These are phyloP conservation scores for Stephania yunnanensis DNA, from an alignment of 164 flowering plant genomes.

Conservation along the genomic window DNA sequence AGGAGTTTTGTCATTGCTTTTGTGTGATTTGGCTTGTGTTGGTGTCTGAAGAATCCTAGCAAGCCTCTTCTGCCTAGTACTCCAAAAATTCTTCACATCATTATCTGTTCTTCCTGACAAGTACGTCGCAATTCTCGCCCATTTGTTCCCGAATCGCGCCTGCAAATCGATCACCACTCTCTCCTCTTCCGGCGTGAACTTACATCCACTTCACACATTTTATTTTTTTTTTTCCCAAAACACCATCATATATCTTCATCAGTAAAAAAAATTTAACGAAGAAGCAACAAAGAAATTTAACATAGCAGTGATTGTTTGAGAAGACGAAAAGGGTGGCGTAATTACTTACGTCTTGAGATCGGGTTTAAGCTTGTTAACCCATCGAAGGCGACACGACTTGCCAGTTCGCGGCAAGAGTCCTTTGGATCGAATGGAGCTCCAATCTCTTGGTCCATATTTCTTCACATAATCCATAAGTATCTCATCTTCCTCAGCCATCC, in stretches of 20 bases:
- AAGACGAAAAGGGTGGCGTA: background rate
- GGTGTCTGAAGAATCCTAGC: constrained; percentile 58
- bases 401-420: constrained; percentile 87
- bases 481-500: constrained; percentile 86
- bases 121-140: constrained; percentile 83
- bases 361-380: constrained; percentile 94
- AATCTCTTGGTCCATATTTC: constrained; percentile 77
- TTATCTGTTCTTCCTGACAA: constrained; percentile 87
- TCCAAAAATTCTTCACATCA: constrained; percentile 98
- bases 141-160: constrained; percentile 79
- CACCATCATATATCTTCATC: background rate
- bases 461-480: constrained; percentile 67
- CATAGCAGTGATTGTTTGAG: background rate
- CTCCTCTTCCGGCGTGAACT: constrained; percentile 81
- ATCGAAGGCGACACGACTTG: constrained; percentile 93
- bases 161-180: constrained; percentile 84
- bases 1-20: constrained; percentile 18
- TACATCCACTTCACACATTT: constrained; percentile 53
- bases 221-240: background rate
- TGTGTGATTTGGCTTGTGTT: constrained; percentile 25
- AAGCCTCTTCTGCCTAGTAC: constrained; percentile 84
- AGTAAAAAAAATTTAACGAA: background rate
- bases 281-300: background rate
- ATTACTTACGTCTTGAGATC: constrained; percentile 65
- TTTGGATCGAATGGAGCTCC: constrained; percentile 99